Conservation (phyloP, 148 eudicot genomes). For the Salicornia ramosissima region DNA sequence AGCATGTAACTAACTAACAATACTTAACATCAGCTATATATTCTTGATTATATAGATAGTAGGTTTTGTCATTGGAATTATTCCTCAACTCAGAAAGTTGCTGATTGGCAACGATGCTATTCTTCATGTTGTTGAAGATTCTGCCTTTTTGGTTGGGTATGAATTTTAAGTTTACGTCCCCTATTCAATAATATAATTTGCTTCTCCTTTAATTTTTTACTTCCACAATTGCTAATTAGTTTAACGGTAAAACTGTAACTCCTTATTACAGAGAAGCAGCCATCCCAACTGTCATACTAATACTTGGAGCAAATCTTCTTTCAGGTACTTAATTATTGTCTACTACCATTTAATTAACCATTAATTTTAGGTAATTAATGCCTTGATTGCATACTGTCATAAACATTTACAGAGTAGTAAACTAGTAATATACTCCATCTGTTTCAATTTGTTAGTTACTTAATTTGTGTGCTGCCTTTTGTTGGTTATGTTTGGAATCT, state of each 20-base stretch:
- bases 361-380: too few relatives aligned
- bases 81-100: constrained; percentile 18
- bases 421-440: too few relatives aligned
- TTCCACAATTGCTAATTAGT: neutral
- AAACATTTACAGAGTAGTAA: too few relatives aligned
- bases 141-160: constrained; percentile 25
- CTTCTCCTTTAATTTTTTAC: neutral
- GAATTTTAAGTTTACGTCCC: neutral
- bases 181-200: too few relatives aligned
- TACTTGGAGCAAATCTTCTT: constrained; percentile 80
- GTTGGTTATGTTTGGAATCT: too few relatives aligned
- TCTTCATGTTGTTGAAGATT: constrained; percentile 24
- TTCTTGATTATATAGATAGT: constrained; percentile 13
- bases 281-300: constrained; percentile 60
- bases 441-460: too few relatives aligned
- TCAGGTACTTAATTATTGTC: constrained; percentile 36
- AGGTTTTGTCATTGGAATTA: constrained; percentile 23
- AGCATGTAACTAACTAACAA: too few relatives aligned
- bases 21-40: too few relatives aligned
- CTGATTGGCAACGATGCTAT: constrained; percentile 27
- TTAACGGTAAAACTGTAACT: neutral
- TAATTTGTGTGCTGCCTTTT: too few relatives aligned
- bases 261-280: constrained; percentile 70
- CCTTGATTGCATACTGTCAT: too few relatives aligned
- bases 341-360: neutral